Conservation (phyloP, 176 grass and related monocot species). For the Eleusine coracana region DNA sequence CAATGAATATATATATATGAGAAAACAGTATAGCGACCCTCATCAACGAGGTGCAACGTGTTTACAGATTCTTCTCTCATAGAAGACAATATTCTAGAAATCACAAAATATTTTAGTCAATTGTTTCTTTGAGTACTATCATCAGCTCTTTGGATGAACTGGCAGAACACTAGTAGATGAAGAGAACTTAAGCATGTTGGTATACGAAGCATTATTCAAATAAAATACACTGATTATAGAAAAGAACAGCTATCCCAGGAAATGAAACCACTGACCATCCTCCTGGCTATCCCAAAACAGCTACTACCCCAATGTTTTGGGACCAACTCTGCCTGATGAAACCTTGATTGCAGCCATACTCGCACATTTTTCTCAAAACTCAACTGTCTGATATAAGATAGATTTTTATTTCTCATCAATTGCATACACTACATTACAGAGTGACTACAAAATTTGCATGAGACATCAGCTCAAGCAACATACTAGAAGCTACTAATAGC, state of each 20-base stretch:
- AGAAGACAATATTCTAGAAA: no score
- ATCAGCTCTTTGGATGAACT: neutral
- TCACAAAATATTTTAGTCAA: neutral
- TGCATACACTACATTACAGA: constrained; percentile 47
- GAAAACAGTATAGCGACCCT: no score
- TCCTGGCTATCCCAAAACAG: neutral
- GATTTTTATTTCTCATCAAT: constrained; percentile 36
- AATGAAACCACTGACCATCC: neutral
- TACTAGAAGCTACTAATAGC: no score
- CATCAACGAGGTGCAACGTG: no score
- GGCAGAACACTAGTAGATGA: neutral
- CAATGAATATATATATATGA: no score
- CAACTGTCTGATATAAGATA: neutral
- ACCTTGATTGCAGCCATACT: neutral
- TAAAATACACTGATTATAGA: no score
- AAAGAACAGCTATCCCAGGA: no score
- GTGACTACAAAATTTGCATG: constrained; percentile 27
- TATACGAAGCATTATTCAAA: no score
- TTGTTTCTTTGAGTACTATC: no score
- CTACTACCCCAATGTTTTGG: no score
- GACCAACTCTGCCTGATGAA: neutral
- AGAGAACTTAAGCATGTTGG: neutral
- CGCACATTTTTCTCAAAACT: neutral
- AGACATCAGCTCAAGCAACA: no score
- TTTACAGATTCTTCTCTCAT: no score